These are phyloP conservation scores for Gossypium ekmanianum DNA, from an alignment of 345 rosid species.

Conservation along the genomic window DNA sequence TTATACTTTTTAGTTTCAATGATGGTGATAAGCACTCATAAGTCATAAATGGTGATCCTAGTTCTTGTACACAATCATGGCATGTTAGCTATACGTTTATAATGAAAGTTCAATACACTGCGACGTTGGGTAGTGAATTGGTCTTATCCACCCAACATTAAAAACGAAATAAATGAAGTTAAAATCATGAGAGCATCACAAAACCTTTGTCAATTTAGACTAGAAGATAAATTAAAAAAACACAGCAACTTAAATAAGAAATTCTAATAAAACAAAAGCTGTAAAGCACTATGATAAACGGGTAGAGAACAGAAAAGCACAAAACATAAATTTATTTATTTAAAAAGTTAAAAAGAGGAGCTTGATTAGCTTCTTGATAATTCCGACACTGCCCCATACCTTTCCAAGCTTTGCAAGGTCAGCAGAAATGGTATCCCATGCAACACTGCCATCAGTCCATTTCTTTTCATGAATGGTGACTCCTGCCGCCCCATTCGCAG, in stretches of 20 bases:
- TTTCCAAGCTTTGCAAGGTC: conserved; percentile 68
- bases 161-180: neutral
- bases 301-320: conserved; percentile 5
- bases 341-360: neutral
- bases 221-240: neutral
- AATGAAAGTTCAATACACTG: neutral
- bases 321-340: neutral
- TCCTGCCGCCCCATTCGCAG: conserved; percentile 34
- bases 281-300: neutral
- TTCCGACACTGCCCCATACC: conserved; percentile 33
- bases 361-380: conserved; percentile 8
- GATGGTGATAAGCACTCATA: neutral
- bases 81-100: neutral
- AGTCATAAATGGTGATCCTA: neutral
- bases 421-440: conserved; percentile 49
- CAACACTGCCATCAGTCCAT: conserved; percentile 91
- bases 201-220: neutral
- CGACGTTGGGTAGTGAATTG: neutral
- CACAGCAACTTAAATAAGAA: neutral
- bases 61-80: neutral
- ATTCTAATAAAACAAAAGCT: neutral
- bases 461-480: conserved; percentile 75
- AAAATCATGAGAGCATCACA: neutral
- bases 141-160: neutral
- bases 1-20: neutral